These are phyloP conservation scores for Microbotryum silenes-acaulis DNA, from an alignment of 1,284 basidiomycete genomes.

Conservation along the genomic window DNA sequence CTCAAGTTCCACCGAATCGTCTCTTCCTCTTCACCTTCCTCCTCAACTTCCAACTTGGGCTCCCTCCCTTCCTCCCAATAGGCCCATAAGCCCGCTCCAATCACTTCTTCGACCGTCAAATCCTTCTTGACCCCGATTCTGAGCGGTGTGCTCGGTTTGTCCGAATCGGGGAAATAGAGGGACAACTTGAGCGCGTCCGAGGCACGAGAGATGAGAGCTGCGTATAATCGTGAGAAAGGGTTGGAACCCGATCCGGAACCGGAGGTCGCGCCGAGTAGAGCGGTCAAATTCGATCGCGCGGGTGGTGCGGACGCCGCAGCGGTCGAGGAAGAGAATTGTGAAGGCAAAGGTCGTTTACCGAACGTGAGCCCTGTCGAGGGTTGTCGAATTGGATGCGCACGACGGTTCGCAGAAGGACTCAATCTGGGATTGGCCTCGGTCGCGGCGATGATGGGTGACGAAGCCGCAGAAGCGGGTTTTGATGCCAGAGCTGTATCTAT, in stretches of 20 bases:
- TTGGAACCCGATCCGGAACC: slow-evolving; percentile 48
- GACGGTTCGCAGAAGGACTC: slow-evolving; percentile 3
- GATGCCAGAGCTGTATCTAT: too few species aligned
- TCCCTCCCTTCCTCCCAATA: slow-evolving; percentile 83
- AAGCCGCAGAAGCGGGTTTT: too few species aligned
- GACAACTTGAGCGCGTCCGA: slow-evolving; percentile 52
- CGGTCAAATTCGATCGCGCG: slow-evolving; percentile 53
- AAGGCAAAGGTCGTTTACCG: too few species aligned
- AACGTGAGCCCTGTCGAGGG: too few species aligned
- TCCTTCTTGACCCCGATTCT: slow-evolving; percentile 67
- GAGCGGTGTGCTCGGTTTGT: slow-evolving; percentile 49
- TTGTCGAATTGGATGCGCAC: too few species aligned
- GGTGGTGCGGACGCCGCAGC: neutral
- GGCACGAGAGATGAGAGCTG: slow-evolving; percentile 49
- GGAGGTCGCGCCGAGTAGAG: slow-evolving; percentile 52
- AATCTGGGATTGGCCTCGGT: neutral
- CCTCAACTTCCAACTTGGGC: slow-evolving; percentile 57
- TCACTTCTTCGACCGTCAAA: slow-evolving; percentile 87
- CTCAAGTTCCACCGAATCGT: slow-evolving; percentile 89
- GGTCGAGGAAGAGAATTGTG: neutral
- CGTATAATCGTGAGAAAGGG: slow-evolving; percentile 74
- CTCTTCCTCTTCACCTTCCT: slow-evolving; percentile 47
- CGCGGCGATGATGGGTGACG: too few species aligned
- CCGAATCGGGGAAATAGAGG: slow-evolving; percentile 81
- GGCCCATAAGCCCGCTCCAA: slow-evolving; percentile 82